Base-by-base conservation (phyloP, 768 basidiomycete species). In the Termitomyces sp. region DNA sequence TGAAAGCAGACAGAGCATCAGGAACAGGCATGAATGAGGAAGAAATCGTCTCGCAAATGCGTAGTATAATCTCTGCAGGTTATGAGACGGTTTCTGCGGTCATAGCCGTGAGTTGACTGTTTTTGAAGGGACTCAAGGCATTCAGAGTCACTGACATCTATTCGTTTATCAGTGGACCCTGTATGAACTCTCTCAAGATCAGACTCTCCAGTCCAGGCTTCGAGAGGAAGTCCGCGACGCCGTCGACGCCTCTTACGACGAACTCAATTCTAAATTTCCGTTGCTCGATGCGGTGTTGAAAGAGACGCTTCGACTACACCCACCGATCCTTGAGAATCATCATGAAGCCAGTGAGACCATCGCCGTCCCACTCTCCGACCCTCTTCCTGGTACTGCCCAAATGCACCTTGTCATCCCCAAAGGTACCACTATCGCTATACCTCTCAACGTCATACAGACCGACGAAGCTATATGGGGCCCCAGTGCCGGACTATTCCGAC, bases 301-400 rank as follows among this genome's bases (percentile, higher is more conserved):
- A 61, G 85, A 87, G 66, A 80, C 80, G 3, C 69, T 88, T 17
- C 79, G 86, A 28, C 65, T 86, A 45, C 82, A 86, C 61, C 79
- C 85, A 17, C 76, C 84, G 1, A 77, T 88, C 34, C 63, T 82
- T 28, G 85, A 86, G 66, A 85, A 86, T 60, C 82, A 86, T 62
- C 84, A 88, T 55, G 80, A 83, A 70, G 79, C 85, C 21, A 72
- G 74, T 6, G 72, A 79, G 58, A 83, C 79, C 25, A 77, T 79
- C 46, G 61, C 65, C 27, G 67, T 88, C 32, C 86, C 86, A 2
- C 76, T 88, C 25, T 77, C 79, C 28, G 72, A 77, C 35, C 79
- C 80, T 25, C 59, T 84, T 25, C 68, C 73, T 41, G 80, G 80
- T 10, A 77, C 74, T 17, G 65, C 72, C 17, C 72, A 77, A 35